Evolutionary conservation across 495 filamentous ascomycete genomes (phyloP).

Genomic region (Penicillium salamii): DNA sequence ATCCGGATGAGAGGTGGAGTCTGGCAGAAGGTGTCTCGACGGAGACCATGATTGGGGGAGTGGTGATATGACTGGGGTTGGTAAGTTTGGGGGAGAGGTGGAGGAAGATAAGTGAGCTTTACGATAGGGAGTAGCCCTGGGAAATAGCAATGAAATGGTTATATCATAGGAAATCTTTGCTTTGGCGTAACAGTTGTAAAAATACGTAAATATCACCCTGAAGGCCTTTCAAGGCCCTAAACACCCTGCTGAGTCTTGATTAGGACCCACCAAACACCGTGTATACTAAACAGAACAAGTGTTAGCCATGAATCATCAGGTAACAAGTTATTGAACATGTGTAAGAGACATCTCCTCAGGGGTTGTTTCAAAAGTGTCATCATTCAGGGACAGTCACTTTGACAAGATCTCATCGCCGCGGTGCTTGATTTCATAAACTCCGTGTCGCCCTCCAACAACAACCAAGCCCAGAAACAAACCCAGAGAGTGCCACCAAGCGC

Average conservation of each 20-base stretch:
- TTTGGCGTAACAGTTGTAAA: not conserved
- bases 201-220: no score
- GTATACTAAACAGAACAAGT: not conserved
- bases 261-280: no score
- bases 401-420: slow-evolving; percentile 31
- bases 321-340: not conserved
- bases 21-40: not conserved
- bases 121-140: not conserved
- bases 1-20: not conserved
- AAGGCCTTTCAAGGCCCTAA: no score
- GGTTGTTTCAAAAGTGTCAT: slow-evolving; percentile 52
- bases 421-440: slow-evolving; percentile 17
- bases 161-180: not conserved
- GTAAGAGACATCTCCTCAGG: slow-evolving; percentile 47
- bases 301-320: not conserved
- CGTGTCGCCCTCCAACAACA: not conserved
- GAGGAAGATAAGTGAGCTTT: slow-evolving; percentile 1
- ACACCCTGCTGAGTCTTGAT: no score
- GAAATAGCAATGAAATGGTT: slow-evolving; percentile 4
- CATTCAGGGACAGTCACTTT: slow-evolving; percentile 35
- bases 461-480: not conserved
- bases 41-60: not conserved
- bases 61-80: slow-evolving; percentile 1
- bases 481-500: slow-evolving; percentile 6
- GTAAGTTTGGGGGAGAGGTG: not conserved